Base-by-base conservation (phyloP, 305 asterid genomes). In the Rubia peregrina region DNA sequence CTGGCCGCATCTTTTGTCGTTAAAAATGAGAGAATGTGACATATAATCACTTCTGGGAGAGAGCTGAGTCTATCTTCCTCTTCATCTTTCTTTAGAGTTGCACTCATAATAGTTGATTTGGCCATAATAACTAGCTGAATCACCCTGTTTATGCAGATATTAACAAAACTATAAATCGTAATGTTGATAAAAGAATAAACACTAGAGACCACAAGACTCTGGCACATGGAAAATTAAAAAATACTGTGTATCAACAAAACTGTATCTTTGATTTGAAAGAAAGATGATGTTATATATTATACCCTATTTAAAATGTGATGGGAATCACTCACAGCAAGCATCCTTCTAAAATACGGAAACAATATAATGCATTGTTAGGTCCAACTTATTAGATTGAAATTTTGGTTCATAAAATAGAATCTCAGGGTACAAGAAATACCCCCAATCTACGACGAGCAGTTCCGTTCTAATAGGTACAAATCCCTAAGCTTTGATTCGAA, bases 41-140 rank as follows among this genome's bases (percentile, higher is more conserved):
- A 33, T 30, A 62, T 36, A 16, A 62, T 62, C 3, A 9, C 17
- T 7, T 21, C 67, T 1, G 67, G 67, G 19, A 62, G 43, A 62
- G 67, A 62, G 42, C 67, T 62, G 67, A 62, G 38, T 33, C 44
- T 62, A 36, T 62, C 67, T 62, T 26, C 43, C 10, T 62, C 43
- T 13, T 36, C 67, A 6, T 46, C 53, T 46, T 46, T 46, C 53
- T 46, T 46, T 13, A 17, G 14, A 12, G n/a, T 1, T 46, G 53
- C 14, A 12, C 53, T 16, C 53, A 24, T 24, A 24, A 46, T 46
- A 13, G n/a, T 46, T 46, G 53, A 46, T 46, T 46, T 13, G 53
- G n/a, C 53, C n/a, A 13, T 11, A 46, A 44, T 44, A 44, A 44
- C 51, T 44, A 44, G 51, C 51, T 16, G 4, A 44, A 44, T 13